Evolutionary conservation across 2,329 filamentous ascomycete species (phyloP), one percentile per base, ranked within the genome.

Genomic region (Ceratocystis huliohia): DNA sequence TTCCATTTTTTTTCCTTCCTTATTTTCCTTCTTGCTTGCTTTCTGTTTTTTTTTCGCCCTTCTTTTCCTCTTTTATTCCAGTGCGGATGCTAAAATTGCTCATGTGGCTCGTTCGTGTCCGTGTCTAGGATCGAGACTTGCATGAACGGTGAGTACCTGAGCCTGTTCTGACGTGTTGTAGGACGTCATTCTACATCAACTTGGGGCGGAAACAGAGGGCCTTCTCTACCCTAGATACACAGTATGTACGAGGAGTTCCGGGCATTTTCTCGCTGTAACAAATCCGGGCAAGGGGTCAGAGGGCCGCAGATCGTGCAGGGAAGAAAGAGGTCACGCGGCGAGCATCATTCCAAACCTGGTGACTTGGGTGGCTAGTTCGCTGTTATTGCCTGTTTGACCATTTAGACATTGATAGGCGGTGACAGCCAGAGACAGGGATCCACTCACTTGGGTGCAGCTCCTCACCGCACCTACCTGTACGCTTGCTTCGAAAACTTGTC

Each of bases 401-500:
- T 59, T 59, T 59, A 37, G 56, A 59, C 56, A 59, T 37, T 59
- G 15, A 59, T 59, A 59, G 28, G 56, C 56, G 56, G 56, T 59
- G 56, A 59, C 28, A 20, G 56, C 15, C 56, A 41, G 13, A 41
- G 37, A 13, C 37, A 41, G 37, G 37, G 37, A 41, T 41, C 3
- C 37, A 41, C 37, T 13, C 10, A 41, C 10, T 41, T 15, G 37
- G 37, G 37, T 13, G 37, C 37, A 41, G 37, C 10, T 41, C 10
- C 37, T 41, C 37, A 41, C 37, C 37, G 10, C 37, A 41, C 37
- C 0, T 15, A 41, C 37, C 10, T 41, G 37, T 13, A 41, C 13
- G 37, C 37, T 41, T 41, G 37, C 37, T 41, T 41, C 10, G 46
- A 17, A 30, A 28, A 22, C 53, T 30, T 17, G 53, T 57, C 25